Evolutionary conservation across 345 rosid genomes (phyloP).

Genomic region (Salix arbutifolia): DNA sequence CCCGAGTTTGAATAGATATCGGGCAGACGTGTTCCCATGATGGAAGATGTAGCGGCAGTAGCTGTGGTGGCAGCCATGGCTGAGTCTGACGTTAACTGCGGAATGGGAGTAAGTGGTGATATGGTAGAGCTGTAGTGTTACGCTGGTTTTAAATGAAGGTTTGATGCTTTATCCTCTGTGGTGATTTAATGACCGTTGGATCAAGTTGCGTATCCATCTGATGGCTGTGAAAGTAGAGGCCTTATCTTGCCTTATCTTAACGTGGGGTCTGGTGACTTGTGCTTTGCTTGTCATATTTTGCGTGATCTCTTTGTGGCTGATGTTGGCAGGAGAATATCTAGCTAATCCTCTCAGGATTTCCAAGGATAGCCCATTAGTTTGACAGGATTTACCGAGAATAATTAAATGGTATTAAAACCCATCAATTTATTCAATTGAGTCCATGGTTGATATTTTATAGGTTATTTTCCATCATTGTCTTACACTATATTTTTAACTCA

Average conservation of each 20-base stretch:
- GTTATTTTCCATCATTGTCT: too few relatives aligned
- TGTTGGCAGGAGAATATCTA: constrained; percentile 15
- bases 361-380: too few relatives aligned
- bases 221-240: constrained; percentile 28
- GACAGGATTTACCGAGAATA: too few relatives aligned
- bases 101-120: neutral
- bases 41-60: constrained; percentile 53
- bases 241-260: constrained; percentile 67
- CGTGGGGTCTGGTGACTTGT: constrained; percentile 32
- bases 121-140: neutral
- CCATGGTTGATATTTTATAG: too few relatives aligned
- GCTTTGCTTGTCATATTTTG: neutral
- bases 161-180: constrained; percentile 26
- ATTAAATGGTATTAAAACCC: too few relatives aligned
- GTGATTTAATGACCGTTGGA: constrained; percentile 36
- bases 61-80: constrained; percentile 60
- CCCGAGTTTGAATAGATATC: constrained; percentile 34
- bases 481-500: too few relatives aligned
- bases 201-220: constrained; percentile 66
- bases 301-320: constrained; percentile 16
- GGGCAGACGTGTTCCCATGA: constrained; percentile 55
- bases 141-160: constrained; percentile 17
- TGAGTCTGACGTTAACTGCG: constrained; percentile 1
- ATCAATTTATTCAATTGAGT: too few relatives aligned
- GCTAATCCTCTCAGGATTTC: neutral